Evolutionary conservation across 192 early-diverging fungal species (phyloP), one percentile per base, ranked within the genome.

Genomic region (Spizellomyces punctatus): DNA sequence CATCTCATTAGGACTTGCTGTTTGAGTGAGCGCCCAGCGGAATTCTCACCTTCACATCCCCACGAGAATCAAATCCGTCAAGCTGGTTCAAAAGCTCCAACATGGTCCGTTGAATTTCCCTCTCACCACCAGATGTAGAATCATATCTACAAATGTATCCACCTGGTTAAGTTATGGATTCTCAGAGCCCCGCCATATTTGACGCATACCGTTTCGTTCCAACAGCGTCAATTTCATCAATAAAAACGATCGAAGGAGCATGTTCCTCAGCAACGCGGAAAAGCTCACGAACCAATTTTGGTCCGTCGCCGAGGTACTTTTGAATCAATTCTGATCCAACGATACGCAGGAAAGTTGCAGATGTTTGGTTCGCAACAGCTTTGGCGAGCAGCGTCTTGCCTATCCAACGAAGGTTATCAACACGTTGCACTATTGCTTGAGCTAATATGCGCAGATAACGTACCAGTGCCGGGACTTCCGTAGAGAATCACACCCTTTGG

Each of bases 211-310:
- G 91, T 82, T 99, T 99, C 43, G 96, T 99, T 60, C 94, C 97
- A 54, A 99, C 86, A 16, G 97, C 97, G 74, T 99, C 97, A 71
- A 99, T 96, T 84, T 99, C 97, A 78, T 99, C 97, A 79, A 99
- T 99, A 78, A 99, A 98, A 65, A 99, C 94, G 86, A 99, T 99
- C 8, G 94, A 93, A 5, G 97, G 97, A 10, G 95, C 88, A 66
- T 96, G 94, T 70, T 99, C 96, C 66, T 95, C 90, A 19, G 97
- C 97, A 5, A 98, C 91, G 43, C 95, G 85, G 91, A 99, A 99
- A 17, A 98, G 80, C 76, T 99, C 97, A 57, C 97, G 92, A 8
- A 99, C 96, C 63, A 99, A 89, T 76, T 95, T 96, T 58, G 97
- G 96, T 14, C 97, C 97, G 73, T 99, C 97, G 64, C 97, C 97